These are phyloP conservation scores for Malus hybrid DNA, from an alignment of 331 rosid species.

Conservation along the genomic window DNA sequence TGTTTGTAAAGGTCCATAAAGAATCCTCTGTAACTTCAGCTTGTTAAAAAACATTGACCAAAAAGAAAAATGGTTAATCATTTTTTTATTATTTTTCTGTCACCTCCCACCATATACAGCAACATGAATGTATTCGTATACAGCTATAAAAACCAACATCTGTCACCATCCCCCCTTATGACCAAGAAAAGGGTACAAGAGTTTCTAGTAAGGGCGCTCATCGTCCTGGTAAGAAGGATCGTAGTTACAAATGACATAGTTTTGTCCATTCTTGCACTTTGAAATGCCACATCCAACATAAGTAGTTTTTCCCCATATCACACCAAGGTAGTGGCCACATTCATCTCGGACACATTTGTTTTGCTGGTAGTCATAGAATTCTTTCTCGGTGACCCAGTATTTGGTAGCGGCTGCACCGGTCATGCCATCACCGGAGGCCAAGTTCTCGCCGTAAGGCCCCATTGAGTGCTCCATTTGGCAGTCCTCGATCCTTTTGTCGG, in stretches of 20 bases:
- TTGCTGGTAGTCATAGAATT: not conserved
- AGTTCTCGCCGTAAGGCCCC: constrained; percentile 15
- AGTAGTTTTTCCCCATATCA: constrained; percentile 15
- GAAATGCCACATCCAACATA: constrained; percentile 7
- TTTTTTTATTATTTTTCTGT: too few relatives aligned
- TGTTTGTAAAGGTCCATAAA: too few relatives aligned
- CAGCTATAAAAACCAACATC: too few relatives aligned
- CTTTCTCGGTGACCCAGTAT: constrained; percentile 21
- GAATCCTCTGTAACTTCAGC: too few relatives aligned
- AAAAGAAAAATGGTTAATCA: too few relatives aligned
- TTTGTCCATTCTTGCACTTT: constrained; percentile 27
- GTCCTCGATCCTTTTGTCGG: not conserved
- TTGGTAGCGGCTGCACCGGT: constrained; percentile 9
- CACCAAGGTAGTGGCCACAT: constrained; percentile 18
- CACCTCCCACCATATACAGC: too few relatives aligned
- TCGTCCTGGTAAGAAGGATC: constrained; percentile 30
- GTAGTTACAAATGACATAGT: constrained; percentile 31
- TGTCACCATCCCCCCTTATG: too few relatives aligned
- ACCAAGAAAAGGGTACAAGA: not conserved
- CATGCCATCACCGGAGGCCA: not conserved
- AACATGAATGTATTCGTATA: too few relatives aligned
- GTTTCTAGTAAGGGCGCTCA: constrained; percentile 35
- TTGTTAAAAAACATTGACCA: too few relatives aligned
- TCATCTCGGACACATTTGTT: constrained; percentile 15
- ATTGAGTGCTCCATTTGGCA: constrained; percentile 16